Evolutionary conservation across 805 yeast species (phyloP).

Genomic region (Suhomyces sp.): DNA sequence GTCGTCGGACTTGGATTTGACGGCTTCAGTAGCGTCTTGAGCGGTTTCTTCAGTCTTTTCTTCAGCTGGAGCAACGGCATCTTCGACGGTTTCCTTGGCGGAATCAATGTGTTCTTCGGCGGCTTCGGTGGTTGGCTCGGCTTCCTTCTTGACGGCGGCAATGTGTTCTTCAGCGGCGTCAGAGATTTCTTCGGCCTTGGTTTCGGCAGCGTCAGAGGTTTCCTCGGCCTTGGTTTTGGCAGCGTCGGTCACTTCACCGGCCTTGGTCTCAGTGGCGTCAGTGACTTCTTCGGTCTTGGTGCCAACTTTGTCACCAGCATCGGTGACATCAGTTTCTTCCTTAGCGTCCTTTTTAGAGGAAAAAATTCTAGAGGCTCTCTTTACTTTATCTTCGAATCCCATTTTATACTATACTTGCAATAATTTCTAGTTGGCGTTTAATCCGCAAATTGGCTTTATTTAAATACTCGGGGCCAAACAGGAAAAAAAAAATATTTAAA

Average conservation of each 20-base stretch:
- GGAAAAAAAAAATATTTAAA: background rate
- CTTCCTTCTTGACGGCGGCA: slow-evolving; percentile 7
- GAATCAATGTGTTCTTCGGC: slow-evolving; percentile 9
- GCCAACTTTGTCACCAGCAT: slow-evolving; percentile 9
- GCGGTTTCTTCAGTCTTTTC: slow-evolving; percentile 6
- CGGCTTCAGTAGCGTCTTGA: slow-evolving; percentile 8
- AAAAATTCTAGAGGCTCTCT: slow-evolving; percentile 38
- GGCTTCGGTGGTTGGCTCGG: slow-evolving; percentile 5
- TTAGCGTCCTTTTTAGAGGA: slow-evolving; percentile 17
- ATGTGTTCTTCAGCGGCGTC: slow-evolving; percentile 6
- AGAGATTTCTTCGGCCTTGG: slow-evolving; percentile 1
- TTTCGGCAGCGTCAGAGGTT: too few species aligned
- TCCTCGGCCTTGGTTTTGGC: background rate
- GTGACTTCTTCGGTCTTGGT: slow-evolving; percentile 1
- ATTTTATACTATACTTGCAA: slow-evolving; percentile 12
- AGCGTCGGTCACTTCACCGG: slow-evolving; percentile 6
- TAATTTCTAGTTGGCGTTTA: background rate
- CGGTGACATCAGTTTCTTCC: slow-evolving; percentile 13
- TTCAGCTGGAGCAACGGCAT: slow-evolving; percentile 5
- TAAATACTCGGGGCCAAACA: background rate
- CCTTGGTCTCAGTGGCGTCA: slow-evolving; percentile 7
- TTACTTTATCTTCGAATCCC: slow-evolving; percentile 39
- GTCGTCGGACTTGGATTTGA: slow-evolving; percentile 8
- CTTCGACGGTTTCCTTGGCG: slow-evolving; percentile 11
- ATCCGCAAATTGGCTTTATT: background rate